Conservation (phyloP, 108 stramenopile genomes). For the Cyclotella choctawhatcheeana region DNA sequence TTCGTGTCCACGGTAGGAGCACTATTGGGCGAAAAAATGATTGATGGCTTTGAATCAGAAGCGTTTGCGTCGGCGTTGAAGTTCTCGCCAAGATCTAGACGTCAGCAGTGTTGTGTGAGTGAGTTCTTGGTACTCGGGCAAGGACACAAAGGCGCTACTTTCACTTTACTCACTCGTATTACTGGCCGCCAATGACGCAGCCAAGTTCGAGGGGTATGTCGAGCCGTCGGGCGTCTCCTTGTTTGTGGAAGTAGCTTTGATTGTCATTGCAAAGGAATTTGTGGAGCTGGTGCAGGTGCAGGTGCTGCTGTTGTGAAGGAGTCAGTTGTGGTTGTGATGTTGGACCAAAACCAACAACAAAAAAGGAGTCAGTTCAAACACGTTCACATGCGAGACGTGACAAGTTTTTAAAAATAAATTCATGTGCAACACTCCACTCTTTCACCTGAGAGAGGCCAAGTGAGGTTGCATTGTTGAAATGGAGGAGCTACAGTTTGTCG, state of each 20-base stretch:
- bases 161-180: background rate
- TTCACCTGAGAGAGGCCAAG: background rate
- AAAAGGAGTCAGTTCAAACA: no score
- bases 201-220: background rate
- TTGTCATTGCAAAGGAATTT: no score
- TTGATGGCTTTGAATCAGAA: no score
- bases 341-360: background rate
- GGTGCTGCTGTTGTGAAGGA: background rate
- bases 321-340: background rate
- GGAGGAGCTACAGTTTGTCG: slow-evolving; percentile 43
- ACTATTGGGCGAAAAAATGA: no score
- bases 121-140: background rate
- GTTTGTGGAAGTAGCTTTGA: background rate
- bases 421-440: background rate
- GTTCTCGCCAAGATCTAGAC: background rate
- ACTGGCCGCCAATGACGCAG: background rate
- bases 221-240: background rate
- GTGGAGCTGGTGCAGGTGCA: background rate
- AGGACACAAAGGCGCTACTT: background rate
- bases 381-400: no score
- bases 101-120: no score
- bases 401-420: slow-evolving; percentile 2
- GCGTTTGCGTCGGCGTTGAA: background rate
- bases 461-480: slow-evolving; percentile 1
- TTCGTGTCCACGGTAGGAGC: no score